A percentile compares a stretch with the other conserved stretches of the same genome.
Evolutionary conservation across 2,329 filamentous ascomycete genomes (phyloP).

Genomic region (Ophiostoma fasciatum): DNA sequence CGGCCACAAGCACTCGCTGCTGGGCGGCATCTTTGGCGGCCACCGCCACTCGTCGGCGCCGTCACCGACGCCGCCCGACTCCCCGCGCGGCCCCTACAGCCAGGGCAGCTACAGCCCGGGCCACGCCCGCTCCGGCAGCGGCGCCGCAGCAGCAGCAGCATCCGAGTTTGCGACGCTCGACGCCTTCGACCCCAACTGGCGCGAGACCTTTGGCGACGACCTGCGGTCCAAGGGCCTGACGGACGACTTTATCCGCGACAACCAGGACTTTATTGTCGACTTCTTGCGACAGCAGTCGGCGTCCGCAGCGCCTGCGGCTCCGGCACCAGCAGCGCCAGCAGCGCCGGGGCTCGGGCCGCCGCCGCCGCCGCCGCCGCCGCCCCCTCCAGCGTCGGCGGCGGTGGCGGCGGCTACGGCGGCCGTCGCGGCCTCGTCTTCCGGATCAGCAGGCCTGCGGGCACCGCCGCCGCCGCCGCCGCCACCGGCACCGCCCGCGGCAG

Average conservation of each 20-base stretch:
- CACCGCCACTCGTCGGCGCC: slow-evolving; percentile 37
- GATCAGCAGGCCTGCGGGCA: slow-evolving; percentile 17
- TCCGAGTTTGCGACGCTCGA: slow-evolving; percentile 49
- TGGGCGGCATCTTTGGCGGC: slow-evolving; percentile 47
- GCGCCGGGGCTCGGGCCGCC: no score
- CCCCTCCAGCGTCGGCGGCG: slow-evolving; percentile 15
- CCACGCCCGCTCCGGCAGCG: slow-evolving; percentile 27
- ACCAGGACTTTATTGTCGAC: slow-evolving; percentile 53
- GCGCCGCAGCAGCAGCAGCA: no score
- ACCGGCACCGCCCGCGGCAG: slow-evolving; percentile 13
- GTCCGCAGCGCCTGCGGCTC: background rate
- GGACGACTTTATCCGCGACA: slow-evolving; percentile 52
- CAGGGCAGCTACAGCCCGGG: background rate
- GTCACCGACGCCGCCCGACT: slow-evolving; percentile 42
- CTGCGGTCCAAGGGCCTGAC: slow-evolving; percentile 47
- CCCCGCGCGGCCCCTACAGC: slow-evolving; percentile 24
- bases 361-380: slow-evolving; percentile 11
- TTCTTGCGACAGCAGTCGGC: slow-evolving; percentile 44
- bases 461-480: slow-evolving; percentile 25
- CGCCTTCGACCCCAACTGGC: slow-evolving; percentile 49
- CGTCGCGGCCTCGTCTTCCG: slow-evolving; percentile 17
- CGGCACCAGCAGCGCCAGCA: background rate
- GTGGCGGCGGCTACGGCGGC: slow-evolving; percentile 17
- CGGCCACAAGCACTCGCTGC: slow-evolving; percentile 28
- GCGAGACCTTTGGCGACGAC: slow-evolving; percentile 50